A percentile compares a stretch with the other conserved stretches of the same genome.
Evolutionary conservation across 164 flowering plant species (phyloP).

Genomic region (Kingdonia uniflora): DNA sequence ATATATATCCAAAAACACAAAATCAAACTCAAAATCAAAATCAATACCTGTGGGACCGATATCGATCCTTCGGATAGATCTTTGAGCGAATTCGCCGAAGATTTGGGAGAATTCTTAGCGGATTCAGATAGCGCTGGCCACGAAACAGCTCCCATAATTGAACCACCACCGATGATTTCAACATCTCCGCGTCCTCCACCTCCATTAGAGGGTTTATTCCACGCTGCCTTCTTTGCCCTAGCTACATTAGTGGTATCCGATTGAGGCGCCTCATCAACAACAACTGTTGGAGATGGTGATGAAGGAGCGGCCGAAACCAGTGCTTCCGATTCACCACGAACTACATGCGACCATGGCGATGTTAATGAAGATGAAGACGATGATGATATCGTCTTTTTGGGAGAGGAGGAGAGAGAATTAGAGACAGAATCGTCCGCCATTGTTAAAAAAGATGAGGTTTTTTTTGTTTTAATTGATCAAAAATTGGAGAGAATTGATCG

Average conservation of each 20-base stretch:
- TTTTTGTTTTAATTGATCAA: neutral
- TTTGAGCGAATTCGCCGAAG: slow-evolving; percentile 28
- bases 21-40: neutral
- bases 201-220: slow-evolving; percentile 56
- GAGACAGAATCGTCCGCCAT: neutral
- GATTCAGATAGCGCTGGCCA: slow-evolving; percentile 80
- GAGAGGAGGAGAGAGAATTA: too few relatives aligned
- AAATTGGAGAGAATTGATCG: neutral
- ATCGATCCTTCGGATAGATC: slow-evolving; percentile 34
- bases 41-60: slow-evolving; percentile 14
- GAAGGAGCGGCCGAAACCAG: slow-evolving; percentile 5
- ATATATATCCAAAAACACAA: neutral
- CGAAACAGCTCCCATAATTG: slow-evolving; percentile 49
- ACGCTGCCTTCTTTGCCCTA: slow-evolving; percentile 47
- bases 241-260: slow-evolving; percentile 24
- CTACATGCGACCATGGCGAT: slow-evolving; percentile 21
- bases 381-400: too few relatives aligned
- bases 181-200: slow-evolving; percentile 15
- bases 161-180: slow-evolving; percentile 4
- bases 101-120: slow-evolving; percentile 40
- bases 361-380: slow-evolving; percentile 4
- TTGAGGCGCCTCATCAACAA: neutral
- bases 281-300: neutral
- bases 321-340: slow-evolving; percentile 21
- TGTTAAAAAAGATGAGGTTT: neutral